Base-by-base conservation (phyloP, 225 moss, liverwort and hornwort genomes). In the Polytrichum commune region DNA sequence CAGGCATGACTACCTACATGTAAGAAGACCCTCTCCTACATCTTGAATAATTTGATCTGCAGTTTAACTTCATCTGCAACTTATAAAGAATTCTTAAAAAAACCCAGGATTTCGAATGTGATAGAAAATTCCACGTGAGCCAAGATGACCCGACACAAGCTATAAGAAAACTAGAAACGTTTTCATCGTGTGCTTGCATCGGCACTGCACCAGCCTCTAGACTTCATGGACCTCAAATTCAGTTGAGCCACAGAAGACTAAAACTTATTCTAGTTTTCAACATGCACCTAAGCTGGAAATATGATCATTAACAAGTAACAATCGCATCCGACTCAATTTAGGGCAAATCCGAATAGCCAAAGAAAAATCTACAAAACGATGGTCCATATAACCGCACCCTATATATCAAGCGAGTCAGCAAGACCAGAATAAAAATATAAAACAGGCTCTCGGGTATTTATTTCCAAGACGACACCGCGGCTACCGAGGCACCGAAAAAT, bases 401-500 rank as follows among this genome's bases (percentile, higher is more conserved):
- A 46, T 46, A 46, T 16, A 13, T 46, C 46, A 46, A 46, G 46
- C 46, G 13, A 46, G 46, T 46, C 46, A 46, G 4, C 46, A 13
- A 46, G 46, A 7, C 46, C 10, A 16, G 46, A 13, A 3, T 38
- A 38, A 10, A 46, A 1, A 33, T 16, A 13, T 46, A 46, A 13
- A 0, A 13, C 46, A 46, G 46, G 46, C 46, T 46, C 46, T 38
- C 38, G 10, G 38, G 10, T 10, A 10, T 10, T 38, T 38, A 16
- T 46, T 13, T 13, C 46, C 46, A 46, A 46, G 13, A 46, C 24
- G 22, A 22, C 60, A 23, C 60, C 70, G 73, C 64, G 29, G 75
- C 71, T 26, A 60, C 56, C 78, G 71, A 75, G 77, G 62, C 70
- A 74, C 74, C 65, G 65, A 67, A n/a, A 10, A 20, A 6, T 13